Conservation (phyloP, 805 yeast genomes). For the Candida corydali region DNA sequence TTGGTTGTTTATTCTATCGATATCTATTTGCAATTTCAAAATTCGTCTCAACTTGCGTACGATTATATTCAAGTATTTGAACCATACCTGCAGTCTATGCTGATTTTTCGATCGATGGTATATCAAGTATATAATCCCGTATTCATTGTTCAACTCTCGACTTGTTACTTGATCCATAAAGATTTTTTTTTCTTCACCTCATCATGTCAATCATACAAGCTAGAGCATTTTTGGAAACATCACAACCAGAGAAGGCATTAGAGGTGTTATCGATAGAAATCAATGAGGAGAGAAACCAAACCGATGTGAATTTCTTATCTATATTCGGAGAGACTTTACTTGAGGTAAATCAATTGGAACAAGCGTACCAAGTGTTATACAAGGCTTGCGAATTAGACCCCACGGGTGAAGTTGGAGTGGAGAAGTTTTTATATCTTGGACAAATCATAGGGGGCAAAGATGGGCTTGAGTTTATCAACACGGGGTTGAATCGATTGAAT, state of each 20-base stretch:
- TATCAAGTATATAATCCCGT: constrained; percentile 53
- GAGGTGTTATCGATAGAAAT: constrained; percentile 39
- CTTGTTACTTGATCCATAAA: constrained; percentile 3
- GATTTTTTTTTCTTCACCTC: constrained; percentile 1
- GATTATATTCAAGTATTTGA: constrained; percentile 61
- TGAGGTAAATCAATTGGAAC: constrained; percentile 76
- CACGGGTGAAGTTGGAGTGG: constrained; percentile 60
- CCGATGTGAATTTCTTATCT: constrained; percentile 47
- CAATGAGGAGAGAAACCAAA: constrained; percentile 18
- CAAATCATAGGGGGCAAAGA: constrained; percentile 82
- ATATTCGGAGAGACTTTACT: constrained; percentile 71
- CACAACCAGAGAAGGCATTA: constrained; percentile 54
- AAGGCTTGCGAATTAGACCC: constrained; percentile 68
- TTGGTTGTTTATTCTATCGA: constrained; percentile 7
- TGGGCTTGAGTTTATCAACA: constrained; percentile 60
- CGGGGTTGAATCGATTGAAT: constrained; percentile 54
- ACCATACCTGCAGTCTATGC: constrained; percentile 71
- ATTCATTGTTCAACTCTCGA: constrained; percentile 39
- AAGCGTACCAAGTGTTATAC: constrained; percentile 62
- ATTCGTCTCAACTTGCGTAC: constrained; percentile 52
- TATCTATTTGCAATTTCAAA: constrained; percentile 18
- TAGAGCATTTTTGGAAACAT: constrained; percentile 40
- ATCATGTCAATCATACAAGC: constrained; percentile 22
- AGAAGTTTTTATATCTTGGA: constrained; percentile 85
- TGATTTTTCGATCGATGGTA: constrained; percentile 75